Base-by-base conservation (phyloP, 129 eudicot species). In the Lactuca saligna region DNA sequence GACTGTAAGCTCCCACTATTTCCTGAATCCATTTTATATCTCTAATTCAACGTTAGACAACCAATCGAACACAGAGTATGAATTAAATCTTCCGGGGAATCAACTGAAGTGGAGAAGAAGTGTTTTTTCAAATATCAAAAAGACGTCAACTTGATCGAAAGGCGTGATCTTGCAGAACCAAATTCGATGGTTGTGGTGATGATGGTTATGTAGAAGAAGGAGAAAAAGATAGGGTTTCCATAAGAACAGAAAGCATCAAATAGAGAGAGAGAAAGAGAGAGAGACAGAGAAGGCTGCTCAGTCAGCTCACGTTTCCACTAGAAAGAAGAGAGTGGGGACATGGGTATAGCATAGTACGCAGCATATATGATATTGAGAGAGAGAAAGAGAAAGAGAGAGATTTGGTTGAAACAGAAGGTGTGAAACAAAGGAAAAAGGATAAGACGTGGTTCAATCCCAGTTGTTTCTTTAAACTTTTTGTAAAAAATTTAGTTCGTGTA, bases 1-100 rank as follows among this genome's bases (percentile, higher is more conserved):
- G 97, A 87, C 44, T 85, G 95, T 8, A 85, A 53, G 65, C 95
- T 90, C 4, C 85, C 97, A 70, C 92, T 87, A 70, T 87, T 87
- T 11, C 68, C 83, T 17, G 92, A 85, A 75, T 91, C 96, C 95
- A 91, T 87, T 33, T 12, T 37, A 53, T 15, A 54, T 20, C 3
- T 53, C 56, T 48, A 53, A 49, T 29, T 42, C 53, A 20, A 17
- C 54, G 17, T 4, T 20, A 59, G 75, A 29, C 51, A 66, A 38
- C n/a, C 39, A 39, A 63, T 14, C 42, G 35, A 51, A 73, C 6
- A 37, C 48, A 31, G 15, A 12, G 8, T 7, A 49, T 54, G 15
- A 38, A 74, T 10, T 39, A n/a, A 31, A 46, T 46, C 20, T 61
- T n/a, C 39, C 12, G n/a, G 50, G 12, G 38, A 44, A 33, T 61